Evolutionary conservation across 768 basidiomycete genomes (phyloP).

Genomic region (Mycena floridula): DNA sequence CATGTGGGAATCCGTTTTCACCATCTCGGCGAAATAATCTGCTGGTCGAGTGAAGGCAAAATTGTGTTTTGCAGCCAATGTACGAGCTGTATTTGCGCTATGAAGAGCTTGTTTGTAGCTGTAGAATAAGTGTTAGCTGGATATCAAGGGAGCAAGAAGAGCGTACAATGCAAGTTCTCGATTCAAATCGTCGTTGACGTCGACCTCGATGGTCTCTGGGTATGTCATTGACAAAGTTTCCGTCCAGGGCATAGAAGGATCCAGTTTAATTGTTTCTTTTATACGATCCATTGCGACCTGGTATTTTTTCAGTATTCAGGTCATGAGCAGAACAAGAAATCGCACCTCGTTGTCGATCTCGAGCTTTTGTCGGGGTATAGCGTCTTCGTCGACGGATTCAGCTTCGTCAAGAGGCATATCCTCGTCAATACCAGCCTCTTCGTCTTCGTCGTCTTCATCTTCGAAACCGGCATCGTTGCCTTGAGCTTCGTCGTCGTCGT

Average conservation of each 20-base stretch:
- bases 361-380: slow-evolving; percentile 74
- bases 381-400: slow-evolving; percentile 74
- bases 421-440: slow-evolving; percentile 32
- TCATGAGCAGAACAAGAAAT: slow-evolving; percentile 8
- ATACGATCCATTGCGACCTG: slow-evolving; percentile 80
- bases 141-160: not conserved
- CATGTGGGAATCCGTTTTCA: slow-evolving; percentile 97
- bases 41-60: slow-evolving; percentile 86
- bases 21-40: slow-evolving; percentile 99
- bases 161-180: slow-evolving; percentile 94
- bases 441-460: slow-evolving; percentile 23
- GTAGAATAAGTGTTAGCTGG: slow-evolving; percentile 5
- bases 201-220: slow-evolving; percentile 66
- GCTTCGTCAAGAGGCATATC: slow-evolving; percentile 64
- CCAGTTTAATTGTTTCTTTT: slow-evolving; percentile 69
- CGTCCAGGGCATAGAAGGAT: slow-evolving; percentile 74
- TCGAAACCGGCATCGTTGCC: slow-evolving; percentile 21
- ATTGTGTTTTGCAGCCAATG: slow-evolving; percentile 71
- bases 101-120: slow-evolving; percentile 97
- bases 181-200: slow-evolving; percentile 84
- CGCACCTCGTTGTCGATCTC: slow-evolving; percentile 77
- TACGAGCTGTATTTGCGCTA: slow-evolving; percentile 66
- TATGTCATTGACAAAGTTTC: slow-evolving; percentile 73
- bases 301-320: too few species aligned
- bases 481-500: slow-evolving; percentile 24